phyloP scores from a whole-genome alignment of 768 basidiomycete species.

The Serendipita indica region DNA sequence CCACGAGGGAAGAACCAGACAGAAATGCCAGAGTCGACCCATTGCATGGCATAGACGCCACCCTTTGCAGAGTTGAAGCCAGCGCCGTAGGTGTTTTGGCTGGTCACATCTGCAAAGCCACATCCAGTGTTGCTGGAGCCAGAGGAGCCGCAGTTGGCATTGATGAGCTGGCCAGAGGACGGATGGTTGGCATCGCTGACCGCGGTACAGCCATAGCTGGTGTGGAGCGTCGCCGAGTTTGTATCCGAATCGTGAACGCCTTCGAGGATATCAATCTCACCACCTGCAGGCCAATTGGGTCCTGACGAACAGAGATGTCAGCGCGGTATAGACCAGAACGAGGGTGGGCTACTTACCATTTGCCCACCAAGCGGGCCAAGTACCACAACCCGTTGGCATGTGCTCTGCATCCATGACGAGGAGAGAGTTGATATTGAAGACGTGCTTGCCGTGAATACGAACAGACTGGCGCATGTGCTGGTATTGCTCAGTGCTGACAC shows the following conservation, averaged over 20 bases:
- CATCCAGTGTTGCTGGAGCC: constrained; percentile 70
- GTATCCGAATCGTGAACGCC: constrained; percentile 68
- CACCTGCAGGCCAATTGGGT: constrained; percentile 48
- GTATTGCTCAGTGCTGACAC: constrained; percentile 66
- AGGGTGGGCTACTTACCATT: neutral
- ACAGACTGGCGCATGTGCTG: constrained; percentile 58
- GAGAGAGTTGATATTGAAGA: constrained; percentile 38
- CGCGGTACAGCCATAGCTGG: constrained; percentile 45
- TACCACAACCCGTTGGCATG: constrained; percentile 82
- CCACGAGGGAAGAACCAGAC: constrained; percentile 71
- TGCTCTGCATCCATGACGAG: constrained; percentile 74
- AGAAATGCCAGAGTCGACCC: constrained; percentile 60
- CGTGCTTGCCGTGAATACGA: constrained; percentile 51
- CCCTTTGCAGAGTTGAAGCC: constrained; percentile 74
- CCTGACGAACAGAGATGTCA: constrained; percentile 21
- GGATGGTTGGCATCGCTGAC: constrained; percentile 3
- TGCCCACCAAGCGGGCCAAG: constrained; percentile 44
- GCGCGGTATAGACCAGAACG: constrained; percentile 18
- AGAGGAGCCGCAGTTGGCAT: constrained; percentile 47
- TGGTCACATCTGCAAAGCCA: constrained; percentile 39
- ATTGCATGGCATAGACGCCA: constrained; percentile 80
- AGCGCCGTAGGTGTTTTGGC: constrained; percentile 58
- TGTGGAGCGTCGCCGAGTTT: constrained; percentile 75
- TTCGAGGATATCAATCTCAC: constrained; percentile 77
- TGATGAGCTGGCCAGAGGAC: constrained; percentile 7